Base-by-base conservation (phyloP, 2,329 filamentous ascomycete genomes). In the Colletotrichum paranaense region DNA sequence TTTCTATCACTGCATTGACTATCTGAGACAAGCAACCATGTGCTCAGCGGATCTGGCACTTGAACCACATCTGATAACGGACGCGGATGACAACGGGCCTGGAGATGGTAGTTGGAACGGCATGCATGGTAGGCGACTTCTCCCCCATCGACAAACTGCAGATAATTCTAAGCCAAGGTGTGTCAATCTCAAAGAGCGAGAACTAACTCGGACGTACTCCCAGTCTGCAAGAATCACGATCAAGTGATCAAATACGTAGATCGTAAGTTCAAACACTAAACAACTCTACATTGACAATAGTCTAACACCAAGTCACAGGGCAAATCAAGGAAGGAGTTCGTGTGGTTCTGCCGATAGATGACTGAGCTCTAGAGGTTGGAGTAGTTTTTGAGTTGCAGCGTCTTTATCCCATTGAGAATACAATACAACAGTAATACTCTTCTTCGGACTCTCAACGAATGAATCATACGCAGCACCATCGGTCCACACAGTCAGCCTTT, bases 1-100 rank as follows among this genome's bases (percentile, higher is more conserved):
- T 74, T 84, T 82, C 75, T 79, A 82, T 59, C 83, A 86, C 76
- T 85, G 83, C 77, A 81, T 85, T 67, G 82, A 83, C 72, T 85
- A 85, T 64, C 78, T 85, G 71, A 78, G 83, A 8, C 83, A 85
- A 70, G 80, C 81, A 6, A 80, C 84, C 67, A 82, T 84, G 81
- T 85, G 83, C 53, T 78, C 78, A 8, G 80, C 79, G n/a, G 65
- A 84, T 69, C 77, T 82, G 60, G 80, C 81, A 5, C 68, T 83
- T n/a, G 82, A 83, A 75, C 80, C 81, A 11, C 79, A 81, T 9
- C 79, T 79, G 71, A 81, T 81, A 2, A 82, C 80, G 3, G 84
- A 84, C 69, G 79, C 82, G 0, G 79, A 82, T 60, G 80, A 84
- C 58, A 82, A 82, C 49, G 81, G 83, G 71, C 63, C 82, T 74